Conservation (phyloP, 768 basidiomycete genomes). For the Tulasnella sp. region DNA sequence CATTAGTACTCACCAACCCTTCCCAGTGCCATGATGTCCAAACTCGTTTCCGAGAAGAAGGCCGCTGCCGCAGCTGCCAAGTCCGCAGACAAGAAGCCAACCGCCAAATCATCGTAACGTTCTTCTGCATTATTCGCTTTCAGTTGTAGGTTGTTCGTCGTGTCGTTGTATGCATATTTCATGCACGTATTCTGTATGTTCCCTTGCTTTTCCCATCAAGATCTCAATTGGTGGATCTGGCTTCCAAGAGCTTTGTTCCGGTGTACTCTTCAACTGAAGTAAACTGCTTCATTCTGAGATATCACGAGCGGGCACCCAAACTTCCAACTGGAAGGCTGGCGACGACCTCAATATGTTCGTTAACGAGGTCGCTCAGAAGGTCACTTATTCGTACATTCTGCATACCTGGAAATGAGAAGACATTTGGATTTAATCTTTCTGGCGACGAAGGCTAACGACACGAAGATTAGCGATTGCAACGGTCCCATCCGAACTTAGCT, state of each 20-base stretch:
- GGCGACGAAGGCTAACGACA: no score
- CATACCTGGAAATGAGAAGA: no score
- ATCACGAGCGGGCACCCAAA: no score
- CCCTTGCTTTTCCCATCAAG: neutral
- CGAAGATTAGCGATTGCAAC: no score
- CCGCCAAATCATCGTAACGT: neutral
- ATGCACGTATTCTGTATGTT: neutral
- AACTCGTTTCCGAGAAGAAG: slow-evolving; percentile 92
- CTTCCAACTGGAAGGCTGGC: no score
- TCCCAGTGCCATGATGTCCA: slow-evolving; percentile 64
- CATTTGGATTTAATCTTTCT: no score
- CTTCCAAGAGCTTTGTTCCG: neutral
- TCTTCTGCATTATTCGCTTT: neutral
- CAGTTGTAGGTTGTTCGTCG: slow-evolving; percentile 6
- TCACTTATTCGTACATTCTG: no score
- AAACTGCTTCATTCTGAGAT: no score
- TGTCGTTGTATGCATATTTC: slow-evolving; percentile 7
- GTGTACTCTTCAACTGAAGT: no score
- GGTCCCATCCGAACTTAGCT: no score
- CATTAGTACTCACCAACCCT: neutral
- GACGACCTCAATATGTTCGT: no score
- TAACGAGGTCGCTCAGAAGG: no score
- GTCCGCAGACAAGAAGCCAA: neutral
- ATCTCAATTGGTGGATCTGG: neutral
- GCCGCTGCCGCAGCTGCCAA: slow-evolving; percentile 69